A percentile compares a stretch with the other conserved stretches of the same genome.
Evolutionary conservation across 176 grass and related monocot species (phyloP).

Genomic region (Microstegium vimineum): DNA sequence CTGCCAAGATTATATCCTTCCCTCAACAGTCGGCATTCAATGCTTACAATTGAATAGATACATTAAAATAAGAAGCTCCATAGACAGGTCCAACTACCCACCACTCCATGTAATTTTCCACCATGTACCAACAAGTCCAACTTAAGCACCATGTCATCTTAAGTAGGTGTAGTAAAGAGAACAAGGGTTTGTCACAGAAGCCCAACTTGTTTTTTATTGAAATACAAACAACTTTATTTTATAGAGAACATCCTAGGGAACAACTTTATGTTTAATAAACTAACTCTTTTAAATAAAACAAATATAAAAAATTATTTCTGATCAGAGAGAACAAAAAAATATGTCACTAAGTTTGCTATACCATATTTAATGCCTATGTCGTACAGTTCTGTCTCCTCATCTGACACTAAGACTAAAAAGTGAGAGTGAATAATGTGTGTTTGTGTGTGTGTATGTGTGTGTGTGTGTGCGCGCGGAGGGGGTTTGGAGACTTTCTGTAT

Average conservation of each 20-base stretch:
- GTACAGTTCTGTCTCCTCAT: background rate
- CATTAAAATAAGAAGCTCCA: background rate
- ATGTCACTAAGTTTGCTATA: background rate
- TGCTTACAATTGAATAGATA: background rate
- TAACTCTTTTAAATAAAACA: background rate
- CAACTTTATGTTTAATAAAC: background rate
- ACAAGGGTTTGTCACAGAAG: background rate
- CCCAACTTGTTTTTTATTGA: background rate
- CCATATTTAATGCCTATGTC: background rate
- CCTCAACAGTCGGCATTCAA: background rate
- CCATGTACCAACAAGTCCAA: background rate
- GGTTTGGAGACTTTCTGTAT: too few species aligned
- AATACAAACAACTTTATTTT: background rate
- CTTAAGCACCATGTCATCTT: background rate
- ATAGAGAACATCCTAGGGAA: background rate
- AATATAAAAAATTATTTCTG: background rate
- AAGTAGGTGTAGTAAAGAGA: background rate
- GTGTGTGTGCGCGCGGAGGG: too few species aligned
- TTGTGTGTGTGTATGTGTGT: too few species aligned
- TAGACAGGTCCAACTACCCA: background rate
- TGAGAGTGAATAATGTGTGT: background rate
- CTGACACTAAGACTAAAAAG: background rate
- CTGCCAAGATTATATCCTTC: background rate
- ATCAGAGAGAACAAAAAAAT: background rate
- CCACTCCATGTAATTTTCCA: background rate